Conservation (phyloP, 495 filamentous ascomycete species). For the Thozetella sp. region DNA sequence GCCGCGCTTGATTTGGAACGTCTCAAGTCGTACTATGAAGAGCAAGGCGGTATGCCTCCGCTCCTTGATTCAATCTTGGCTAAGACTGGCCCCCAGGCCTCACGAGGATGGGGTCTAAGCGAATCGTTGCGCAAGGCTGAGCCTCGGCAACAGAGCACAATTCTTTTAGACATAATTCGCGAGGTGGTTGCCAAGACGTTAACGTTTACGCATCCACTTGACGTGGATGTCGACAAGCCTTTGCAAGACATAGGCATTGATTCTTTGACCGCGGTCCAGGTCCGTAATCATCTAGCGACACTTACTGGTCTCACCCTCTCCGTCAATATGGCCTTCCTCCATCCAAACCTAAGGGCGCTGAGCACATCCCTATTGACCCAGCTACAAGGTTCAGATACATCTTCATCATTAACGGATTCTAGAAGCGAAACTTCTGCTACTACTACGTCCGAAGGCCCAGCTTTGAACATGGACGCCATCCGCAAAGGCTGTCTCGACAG, state of each 20-base stretch:
- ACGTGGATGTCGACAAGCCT: slow-evolving; percentile 21
- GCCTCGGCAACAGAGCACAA: slow-evolving; percentile 15
- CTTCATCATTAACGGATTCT: neutral
- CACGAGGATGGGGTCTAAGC: slow-evolving; percentile 3
- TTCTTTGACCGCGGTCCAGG: slow-evolving; percentile 27
- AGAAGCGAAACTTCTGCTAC: slow-evolving; percentile 2
- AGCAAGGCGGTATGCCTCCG: slow-evolving; percentile 18
- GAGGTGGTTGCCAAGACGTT: slow-evolving; percentile 23
- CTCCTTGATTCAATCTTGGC: slow-evolving; percentile 14
- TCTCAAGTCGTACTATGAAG: slow-evolving; percentile 17
- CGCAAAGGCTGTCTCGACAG: slow-evolving; percentile 19
- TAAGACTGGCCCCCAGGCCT: neutral
- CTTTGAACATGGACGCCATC: slow-evolving; percentile 15
- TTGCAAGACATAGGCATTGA: slow-evolving; percentile 26
- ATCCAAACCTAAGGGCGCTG: slow-evolving; percentile 22
- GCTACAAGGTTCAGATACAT: slow-evolving; percentile 8
- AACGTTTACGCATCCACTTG: slow-evolving; percentile 10
- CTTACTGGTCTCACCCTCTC: slow-evolving; percentile 22
- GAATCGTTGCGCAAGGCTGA: slow-evolving; percentile 14
- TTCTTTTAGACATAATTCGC: slow-evolving; percentile 24
- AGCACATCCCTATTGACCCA: slow-evolving; percentile 15
- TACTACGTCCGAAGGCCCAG: neutral
- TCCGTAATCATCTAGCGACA: slow-evolving; percentile 25
- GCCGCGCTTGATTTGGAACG: slow-evolving; percentile 21
- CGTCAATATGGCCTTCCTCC: slow-evolving; percentile 15